Percentiles rank a stretch among this genome's conserved stretches.
phyloP scores from a whole-genome alignment of 2,329 filamentous ascomycete species.

The Alternaria arborescens region DNA sequence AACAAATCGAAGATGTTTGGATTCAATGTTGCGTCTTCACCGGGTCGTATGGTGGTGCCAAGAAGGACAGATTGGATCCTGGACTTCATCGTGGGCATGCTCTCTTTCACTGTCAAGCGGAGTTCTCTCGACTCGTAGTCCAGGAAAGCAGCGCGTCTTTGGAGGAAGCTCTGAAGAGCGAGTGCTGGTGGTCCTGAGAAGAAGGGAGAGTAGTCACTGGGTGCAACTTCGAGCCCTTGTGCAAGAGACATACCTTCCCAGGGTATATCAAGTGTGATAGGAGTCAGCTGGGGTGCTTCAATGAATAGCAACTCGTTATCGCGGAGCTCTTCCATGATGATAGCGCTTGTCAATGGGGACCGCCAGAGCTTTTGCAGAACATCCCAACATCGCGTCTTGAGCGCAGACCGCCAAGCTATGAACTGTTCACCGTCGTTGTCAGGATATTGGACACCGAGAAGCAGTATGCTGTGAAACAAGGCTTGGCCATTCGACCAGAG shows the following conservation, averaged over 20 bases:
- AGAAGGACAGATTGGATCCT: slow-evolving; percentile 71
- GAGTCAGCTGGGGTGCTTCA: slow-evolving; percentile 73
- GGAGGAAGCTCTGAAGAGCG: slow-evolving; percentile 79
- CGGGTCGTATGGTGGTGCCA: slow-evolving; percentile 74
- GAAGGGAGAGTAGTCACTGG: slow-evolving; percentile 64
- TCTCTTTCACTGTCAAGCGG: slow-evolving; percentile 75
- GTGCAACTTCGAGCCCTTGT: slow-evolving; percentile 48
- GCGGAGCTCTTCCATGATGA: slow-evolving; percentile 82
- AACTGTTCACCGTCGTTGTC: slow-evolving; percentile 61
- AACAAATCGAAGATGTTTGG: slow-evolving; percentile 89
- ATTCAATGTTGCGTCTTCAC: slow-evolving; percentile 71
- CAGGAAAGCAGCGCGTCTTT: slow-evolving; percentile 77
- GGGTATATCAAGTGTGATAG: slow-evolving; percentile 72
- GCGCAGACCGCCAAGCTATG: slow-evolving; percentile 53
- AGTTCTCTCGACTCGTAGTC: slow-evolving; percentile 89
- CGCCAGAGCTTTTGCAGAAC: slow-evolving; percentile 85
- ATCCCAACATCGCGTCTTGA: slow-evolving; percentile 58
- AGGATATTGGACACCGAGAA: slow-evolving; percentile 74
- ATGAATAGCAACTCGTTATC: slow-evolving; percentile 81
- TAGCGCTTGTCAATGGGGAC: slow-evolving; percentile 76
- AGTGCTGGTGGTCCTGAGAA: slow-evolving; percentile 72
- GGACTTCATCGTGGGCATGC: slow-evolving; percentile 64
- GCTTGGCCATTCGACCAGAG: slow-evolving; percentile 76
- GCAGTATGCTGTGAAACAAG: slow-evolving; percentile 82
- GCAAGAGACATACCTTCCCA: slow-evolving; percentile 76